Percentiles rank a stretch among this genome's conserved stretches.
phyloP scores from a whole-genome alignment of 805 yeast species.

The Starmera dryadoides region DNA sequence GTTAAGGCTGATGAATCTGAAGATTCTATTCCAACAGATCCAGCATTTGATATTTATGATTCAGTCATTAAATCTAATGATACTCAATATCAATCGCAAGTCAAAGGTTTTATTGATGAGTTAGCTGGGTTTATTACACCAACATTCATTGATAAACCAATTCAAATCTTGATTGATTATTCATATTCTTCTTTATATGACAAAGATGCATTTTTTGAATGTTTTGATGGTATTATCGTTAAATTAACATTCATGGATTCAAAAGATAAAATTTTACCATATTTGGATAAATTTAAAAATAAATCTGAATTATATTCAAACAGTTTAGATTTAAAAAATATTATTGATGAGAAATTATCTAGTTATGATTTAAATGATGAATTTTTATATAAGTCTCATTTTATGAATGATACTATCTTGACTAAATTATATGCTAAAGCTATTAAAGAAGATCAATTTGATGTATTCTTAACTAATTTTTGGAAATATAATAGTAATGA shows the following conservation, averaged over 20 bases:
- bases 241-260: slow-evolving; percentile 14
- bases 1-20: slow-evolving; percentile 10
- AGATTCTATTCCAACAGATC: slow-evolving; percentile 7
- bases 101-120: slow-evolving; percentile 26
- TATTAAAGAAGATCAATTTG: slow-evolving; percentile 9
- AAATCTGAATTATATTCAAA: slow-evolving; percentile 13
- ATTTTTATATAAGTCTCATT: slow-evolving; percentile 19
- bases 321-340: slow-evolving; percentile 13
- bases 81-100: slow-evolving; percentile 13
- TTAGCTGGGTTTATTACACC: slow-evolving; percentile 27
- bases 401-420: slow-evolving; percentile 29
- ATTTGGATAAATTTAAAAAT: slow-evolving; percentile 25
- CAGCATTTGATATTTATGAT: slow-evolving; percentile 21
- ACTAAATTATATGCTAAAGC: slow-evolving; percentile 25
- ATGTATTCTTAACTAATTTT: slow-evolving; percentile 15
- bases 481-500: slow-evolving; percentile 9
- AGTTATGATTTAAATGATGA: slow-evolving; percentile 21
- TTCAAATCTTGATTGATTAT: slow-evolving; percentile 25
- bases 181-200: slow-evolving; percentile 20
- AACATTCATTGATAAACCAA: slow-evolving; percentile 22
- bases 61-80: slow-evolving; percentile 19
- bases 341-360: slow-evolving; percentile 16
- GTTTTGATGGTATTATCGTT: slow-evolving; percentile 24
- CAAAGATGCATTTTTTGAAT: slow-evolving; percentile 16
- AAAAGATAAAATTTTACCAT: slow-evolving; percentile 20